These are phyloP conservation scores for Hygrophorus pudorinus DNA, from an alignment of 768 basidiomycete species.

Conservation along the genomic window DNA sequence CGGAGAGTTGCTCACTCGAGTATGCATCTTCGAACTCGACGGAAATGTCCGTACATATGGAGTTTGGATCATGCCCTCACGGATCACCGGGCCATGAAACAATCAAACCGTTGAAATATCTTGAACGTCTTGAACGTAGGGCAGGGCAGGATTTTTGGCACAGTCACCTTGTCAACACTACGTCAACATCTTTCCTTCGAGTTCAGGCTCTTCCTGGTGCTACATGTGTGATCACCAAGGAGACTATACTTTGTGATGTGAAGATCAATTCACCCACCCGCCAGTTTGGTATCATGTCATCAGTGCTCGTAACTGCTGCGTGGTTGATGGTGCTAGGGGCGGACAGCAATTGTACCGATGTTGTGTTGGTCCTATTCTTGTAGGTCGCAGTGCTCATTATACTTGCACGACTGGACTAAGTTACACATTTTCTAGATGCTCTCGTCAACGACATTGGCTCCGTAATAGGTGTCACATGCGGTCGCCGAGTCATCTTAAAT, in stretches of 20 bases:
- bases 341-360: background rate
- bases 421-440: background rate
- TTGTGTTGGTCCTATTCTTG: conserved; percentile 1
- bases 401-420: background rate
- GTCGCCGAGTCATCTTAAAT: conserved; percentile 1
- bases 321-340: conserved; percentile 1
- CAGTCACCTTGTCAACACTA: background rate
- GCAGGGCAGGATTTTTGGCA: conserved; percentile 1
- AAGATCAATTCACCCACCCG: background rate
- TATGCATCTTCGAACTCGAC: background rate
- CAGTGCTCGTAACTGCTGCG: background rate
- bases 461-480: background rate
- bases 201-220: background rate
- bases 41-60: background rate
- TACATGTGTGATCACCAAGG: background rate
- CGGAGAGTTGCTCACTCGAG: conserved; percentile 2
- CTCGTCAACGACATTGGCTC: background rate
- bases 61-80: background rate
- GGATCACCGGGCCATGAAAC: conserved; percentile 1
- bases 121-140: background rate
- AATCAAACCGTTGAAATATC: conserved; percentile 1
- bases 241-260: background rate
- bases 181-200: conserved; percentile 1
- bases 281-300: conserved; percentile 1
- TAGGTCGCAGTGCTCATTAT: background rate